Conservation (phyloP, 345 rosid species). For the Tarenaya hassleriana region DNA sequence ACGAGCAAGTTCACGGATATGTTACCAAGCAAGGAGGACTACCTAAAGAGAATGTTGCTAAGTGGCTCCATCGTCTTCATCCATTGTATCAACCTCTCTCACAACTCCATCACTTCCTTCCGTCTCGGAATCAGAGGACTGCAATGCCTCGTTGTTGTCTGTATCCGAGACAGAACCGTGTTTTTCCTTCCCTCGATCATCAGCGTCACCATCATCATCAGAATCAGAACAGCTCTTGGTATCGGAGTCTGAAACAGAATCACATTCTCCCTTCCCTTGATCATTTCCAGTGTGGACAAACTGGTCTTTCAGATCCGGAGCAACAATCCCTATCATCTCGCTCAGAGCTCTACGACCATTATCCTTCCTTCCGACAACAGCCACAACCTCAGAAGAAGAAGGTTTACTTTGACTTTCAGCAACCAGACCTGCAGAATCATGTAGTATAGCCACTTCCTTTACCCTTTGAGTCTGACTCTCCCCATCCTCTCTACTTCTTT, state of each 20-base stretch:
- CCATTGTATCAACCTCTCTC: slow-evolving; percentile 38
- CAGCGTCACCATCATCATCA: slow-evolving; percentile 31
- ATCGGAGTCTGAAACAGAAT: slow-evolving; percentile 45
- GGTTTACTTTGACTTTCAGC: slow-evolving; percentile 59
- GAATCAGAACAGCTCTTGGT: slow-evolving; percentile 42
- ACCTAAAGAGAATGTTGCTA: slow-evolving; percentile 34
- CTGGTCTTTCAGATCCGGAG: slow-evolving; percentile 52
- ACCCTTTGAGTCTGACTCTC: slow-evolving; percentile 31
- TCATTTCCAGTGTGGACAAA: slow-evolving; percentile 30
- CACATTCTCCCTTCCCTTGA: slow-evolving; percentile 29
- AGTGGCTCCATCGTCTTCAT: slow-evolving; percentile 51
- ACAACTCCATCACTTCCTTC: slow-evolving; percentile 33
- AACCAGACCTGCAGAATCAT: slow-evolving; percentile 38
- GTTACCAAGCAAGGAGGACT: slow-evolving; percentile 20
- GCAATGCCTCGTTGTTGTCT: slow-evolving; percentile 23
- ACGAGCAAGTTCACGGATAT: slow-evolving; percentile 8
- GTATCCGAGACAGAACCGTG: slow-evolving; percentile 30
- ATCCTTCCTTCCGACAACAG: slow-evolving; percentile 23
- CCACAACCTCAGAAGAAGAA: slow-evolving; percentile 34
- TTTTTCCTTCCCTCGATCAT: slow-evolving; percentile 32
- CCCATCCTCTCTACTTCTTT: slow-evolving; percentile 38
- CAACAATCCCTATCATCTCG: slow-evolving; percentile 59
- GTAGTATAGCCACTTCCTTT: slow-evolving; percentile 28
- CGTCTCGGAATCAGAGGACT: slow-evolving; percentile 40
- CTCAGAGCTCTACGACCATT: slow-evolving; percentile 41